Percentiles rank a stretch among this genome's conserved stretches.
Conservation (phyloP, 176 grass and related monocot genomes). For the Ananas comosus region DNA sequence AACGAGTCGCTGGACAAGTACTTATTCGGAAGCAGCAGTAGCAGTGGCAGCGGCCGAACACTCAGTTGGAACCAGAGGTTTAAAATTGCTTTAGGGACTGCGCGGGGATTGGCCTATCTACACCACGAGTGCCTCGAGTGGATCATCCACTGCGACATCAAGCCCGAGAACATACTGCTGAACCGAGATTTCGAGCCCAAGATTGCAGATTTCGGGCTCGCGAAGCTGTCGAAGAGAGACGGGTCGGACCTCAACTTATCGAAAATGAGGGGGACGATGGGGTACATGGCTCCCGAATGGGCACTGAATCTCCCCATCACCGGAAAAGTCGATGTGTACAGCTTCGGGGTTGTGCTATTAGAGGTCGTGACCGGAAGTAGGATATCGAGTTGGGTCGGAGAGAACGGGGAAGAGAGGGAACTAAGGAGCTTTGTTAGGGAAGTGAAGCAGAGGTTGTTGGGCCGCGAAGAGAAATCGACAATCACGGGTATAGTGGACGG, state of each 20-base stretch:
- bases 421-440: slow-evolving; percentile 24
- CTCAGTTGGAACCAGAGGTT: slow-evolving; percentile 54
- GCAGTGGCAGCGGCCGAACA: slow-evolving; percentile 9
- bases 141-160: slow-evolving; percentile 85
- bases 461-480: slow-evolving; percentile 7
- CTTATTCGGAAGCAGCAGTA: slow-evolving; percentile 29
- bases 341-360: slow-evolving; percentile 46
- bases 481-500: slow-evolving; percentile 36
- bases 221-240: slow-evolving; percentile 53
- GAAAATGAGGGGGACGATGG: slow-evolving; percentile 67
- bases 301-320: slow-evolving; percentile 47
- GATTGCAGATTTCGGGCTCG: slow-evolving; percentile 67
- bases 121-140: slow-evolving; percentile 87
- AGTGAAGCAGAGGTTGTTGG: slow-evolving; percentile 21
- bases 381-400: slow-evolving; percentile 29
- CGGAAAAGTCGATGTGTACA: slow-evolving; percentile 58
- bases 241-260: slow-evolving; percentile 45
- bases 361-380: slow-evolving; percentile 46
- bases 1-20: slow-evolving; percentile 62
- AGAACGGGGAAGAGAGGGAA: slow-evolving; percentile 15
- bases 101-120: slow-evolving; percentile 67
- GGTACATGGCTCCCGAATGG: slow-evolving; percentile 92
- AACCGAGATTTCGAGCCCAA: slow-evolving; percentile 68
- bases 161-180: slow-evolving; percentile 80
- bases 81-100: slow-evolving; percentile 58